phyloP scores from a whole-genome alignment of 345 rosid species.

The thale cress (Arabidopsis thaliana) region TAIR10.1 NC_003071.7:14939001-14939500 shows the following conservation, averaged over 20 bases:
- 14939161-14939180: not conserved
- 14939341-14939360: not conserved
- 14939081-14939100: constrained; percentile 21
- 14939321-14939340: not conserved
- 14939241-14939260: constrained; percentile 60
- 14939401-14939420: not conserved
- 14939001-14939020: constrained; percentile 17
- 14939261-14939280: constrained; percentile 49
- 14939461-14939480: not conserved
- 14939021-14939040: not conserved
- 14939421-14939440: not conserved
- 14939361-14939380: not conserved
- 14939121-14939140: constrained; percentile 29
- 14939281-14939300: not conserved
- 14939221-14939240: constrained; percentile 62
- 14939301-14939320: not conserved
- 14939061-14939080: constrained; percentile 32
- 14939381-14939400: too few relatives aligned
- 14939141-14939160: constrained; percentile 32
- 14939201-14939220: constrained; percentile 37
- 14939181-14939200: constrained; percentile 18
- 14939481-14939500: not conserved
- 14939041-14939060: constrained; percentile 14
- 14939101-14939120: too few relatives aligned
- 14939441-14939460: not conserved